phyloP scores from a whole-genome alignment of 257 asterid genomes.

The Lantana camara region DNA sequence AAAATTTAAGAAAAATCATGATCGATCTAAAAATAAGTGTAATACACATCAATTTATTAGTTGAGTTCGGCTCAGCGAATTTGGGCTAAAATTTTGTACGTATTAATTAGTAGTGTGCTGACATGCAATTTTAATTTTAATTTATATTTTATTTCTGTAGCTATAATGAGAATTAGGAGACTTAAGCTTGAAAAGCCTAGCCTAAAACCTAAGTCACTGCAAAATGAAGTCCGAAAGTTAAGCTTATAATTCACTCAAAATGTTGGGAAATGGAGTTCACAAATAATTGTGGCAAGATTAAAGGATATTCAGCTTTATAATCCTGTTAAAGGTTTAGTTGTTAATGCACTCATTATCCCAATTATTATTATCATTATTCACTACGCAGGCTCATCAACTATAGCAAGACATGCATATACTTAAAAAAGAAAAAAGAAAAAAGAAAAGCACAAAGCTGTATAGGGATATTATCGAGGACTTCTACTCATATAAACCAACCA shows the following conservation, averaged over 20 bases:
- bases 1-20: too few relatives aligned
- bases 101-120: too few relatives aligned
- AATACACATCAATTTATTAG: too few relatives aligned
- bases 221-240: conserved; percentile 5
- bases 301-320: not conserved
- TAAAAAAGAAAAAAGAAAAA: too few relatives aligned
- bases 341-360: conserved; percentile 3
- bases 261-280: not conserved
- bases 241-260: not conserved
- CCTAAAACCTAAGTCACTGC: not conserved
- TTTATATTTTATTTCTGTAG: not conserved
- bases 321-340: not conserved
- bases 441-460: too few relatives aligned
- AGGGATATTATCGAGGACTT: too few relatives aligned
- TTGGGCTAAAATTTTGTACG: too few relatives aligned
- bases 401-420: not conserved
- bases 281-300: not conserved
- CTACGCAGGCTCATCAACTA: conserved; percentile 12
- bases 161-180: not conserved
- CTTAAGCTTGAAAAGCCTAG: not conserved
- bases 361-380: conserved; percentile 1
- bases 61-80: too few relatives aligned
- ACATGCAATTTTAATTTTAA: not conserved
- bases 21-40: too few relatives aligned
- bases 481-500: too few relatives aligned